A percentile compares a stretch with the other conserved stretches of the same genome.
Conservation (phyloP, 1,284 basidiomycete genomes). For the Abortiporus biennis region DNA sequence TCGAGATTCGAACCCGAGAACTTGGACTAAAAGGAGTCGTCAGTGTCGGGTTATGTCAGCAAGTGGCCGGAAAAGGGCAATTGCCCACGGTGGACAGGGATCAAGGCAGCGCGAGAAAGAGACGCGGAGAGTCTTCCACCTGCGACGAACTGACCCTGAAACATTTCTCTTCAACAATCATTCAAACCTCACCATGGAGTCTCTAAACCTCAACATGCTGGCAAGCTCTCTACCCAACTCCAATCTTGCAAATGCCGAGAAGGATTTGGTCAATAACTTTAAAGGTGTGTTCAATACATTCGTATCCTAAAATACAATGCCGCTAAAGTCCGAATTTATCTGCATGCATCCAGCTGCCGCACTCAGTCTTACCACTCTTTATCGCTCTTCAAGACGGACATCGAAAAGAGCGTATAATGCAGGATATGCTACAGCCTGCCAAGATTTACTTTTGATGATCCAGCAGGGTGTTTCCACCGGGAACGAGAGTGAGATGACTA, state of each 20-base stretch:
- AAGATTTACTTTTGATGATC: slow-evolving; percentile 72
- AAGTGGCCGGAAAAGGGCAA: too few relatives aligned
- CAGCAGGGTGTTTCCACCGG: slow-evolving; percentile 70
- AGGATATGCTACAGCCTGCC: slow-evolving; percentile 70
- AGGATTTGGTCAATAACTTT: slow-evolving; percentile 73
- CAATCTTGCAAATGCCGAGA: slow-evolving; percentile 58
- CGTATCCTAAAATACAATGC: neutral
- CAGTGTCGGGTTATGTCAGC: too few relatives aligned
- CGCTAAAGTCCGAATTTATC: neutral
- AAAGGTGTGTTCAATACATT: slow-evolving; percentile 45
- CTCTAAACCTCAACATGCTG: slow-evolving; percentile 69
- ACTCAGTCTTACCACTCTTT: slow-evolving; percentile 75
- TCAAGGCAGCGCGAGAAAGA: neutral
- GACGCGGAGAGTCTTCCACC: neutral
- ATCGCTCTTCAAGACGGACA: slow-evolving; percentile 65
- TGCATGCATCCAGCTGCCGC: slow-evolving; percentile 53
- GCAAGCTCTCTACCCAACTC: slow-evolving; percentile 66
- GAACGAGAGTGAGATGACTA: slow-evolving; percentile 42
- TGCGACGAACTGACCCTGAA: slow-evolving; percentile 3
- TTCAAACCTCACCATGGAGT: slow-evolving; percentile 53
- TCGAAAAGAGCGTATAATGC: slow-evolving; percentile 73
- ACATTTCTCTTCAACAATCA: slow-evolving; percentile 5
- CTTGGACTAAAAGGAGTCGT: too few relatives aligned
- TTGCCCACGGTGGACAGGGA: too few relatives aligned
- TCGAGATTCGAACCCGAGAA: too few relatives aligned